phyloP scores from a whole-genome alignment of 306 rosid genomes.

The Fragaria vesca region DNA sequence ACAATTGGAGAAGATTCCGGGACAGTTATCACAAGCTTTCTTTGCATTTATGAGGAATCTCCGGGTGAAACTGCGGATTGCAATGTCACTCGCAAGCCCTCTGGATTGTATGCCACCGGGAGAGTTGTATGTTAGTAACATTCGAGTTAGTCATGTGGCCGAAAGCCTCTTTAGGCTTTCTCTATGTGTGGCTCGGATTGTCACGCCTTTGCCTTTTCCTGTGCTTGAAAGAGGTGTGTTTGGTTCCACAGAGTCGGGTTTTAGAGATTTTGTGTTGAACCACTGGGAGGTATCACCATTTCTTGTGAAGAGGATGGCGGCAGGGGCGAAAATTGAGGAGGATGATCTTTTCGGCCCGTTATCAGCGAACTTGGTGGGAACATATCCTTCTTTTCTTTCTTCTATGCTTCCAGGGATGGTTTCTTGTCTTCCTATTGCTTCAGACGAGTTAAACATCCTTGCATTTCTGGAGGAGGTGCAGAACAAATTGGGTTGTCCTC shows the following conservation, averaged over 20 bases:
- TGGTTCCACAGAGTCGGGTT: slow-evolving; percentile 45
- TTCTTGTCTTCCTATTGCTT: slow-evolving; percentile 79
- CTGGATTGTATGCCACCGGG: slow-evolving; percentile 33
- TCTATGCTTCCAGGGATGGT: slow-evolving; percentile 49
- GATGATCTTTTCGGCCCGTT: slow-evolving; percentile 46
- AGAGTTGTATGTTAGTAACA: slow-evolving; percentile 36
- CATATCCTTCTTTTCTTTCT: slow-evolving; percentile 50
- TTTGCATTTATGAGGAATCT: slow-evolving; percentile 40
- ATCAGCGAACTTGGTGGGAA: slow-evolving; percentile 39
- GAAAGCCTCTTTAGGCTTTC: slow-evolving; percentile 76
- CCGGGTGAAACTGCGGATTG: slow-evolving; percentile 46
- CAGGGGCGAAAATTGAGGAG: slow-evolving; percentile 24
- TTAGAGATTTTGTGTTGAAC: slow-evolving; percentile 52
- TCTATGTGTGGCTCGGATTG: slow-evolving; percentile 27
- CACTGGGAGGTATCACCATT: slow-evolving; percentile 70
- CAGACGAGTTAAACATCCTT: slow-evolving; percentile 66
- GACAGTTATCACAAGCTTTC: slow-evolving; percentile 28
- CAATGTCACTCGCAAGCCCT: slow-evolving; percentile 23
- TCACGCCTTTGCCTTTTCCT: slow-evolving; percentile 36
- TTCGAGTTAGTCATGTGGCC: slow-evolving; percentile 54
- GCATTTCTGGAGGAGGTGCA: slow-evolving; percentile 59
- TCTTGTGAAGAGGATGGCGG: slow-evolving; percentile 34
- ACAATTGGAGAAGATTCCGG: slow-evolving; percentile 49
- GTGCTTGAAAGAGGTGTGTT: slow-evolving; percentile 48
- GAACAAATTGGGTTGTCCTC: slow-evolving; percentile 63